A percentile compares a stretch with the other conserved stretches of the same genome.
Evolutionary conservation across 768 basidiomycete genomes (phyloP).

Genomic region (Tricholoma bakamatsutake): DNA sequence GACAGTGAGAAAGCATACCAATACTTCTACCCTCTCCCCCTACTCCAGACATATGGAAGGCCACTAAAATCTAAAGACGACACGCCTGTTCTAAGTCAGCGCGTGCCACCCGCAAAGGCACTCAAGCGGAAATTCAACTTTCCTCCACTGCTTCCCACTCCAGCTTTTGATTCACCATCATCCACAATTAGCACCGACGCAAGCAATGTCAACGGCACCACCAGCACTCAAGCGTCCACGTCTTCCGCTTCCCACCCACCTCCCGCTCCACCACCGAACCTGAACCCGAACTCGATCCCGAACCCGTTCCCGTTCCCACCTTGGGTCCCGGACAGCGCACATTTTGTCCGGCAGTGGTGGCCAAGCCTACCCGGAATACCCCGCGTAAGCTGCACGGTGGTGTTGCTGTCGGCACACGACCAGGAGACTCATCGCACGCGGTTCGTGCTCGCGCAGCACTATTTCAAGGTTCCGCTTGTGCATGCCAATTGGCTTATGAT

Average conservation of each 20-base stretch:
- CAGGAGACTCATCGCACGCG: constrained; percentile 51
- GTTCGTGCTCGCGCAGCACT: constrained; percentile 70
- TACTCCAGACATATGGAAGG: constrained; percentile 30
- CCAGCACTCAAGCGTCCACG: constrained; percentile 7
- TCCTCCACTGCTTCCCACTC: constrained; percentile 21
- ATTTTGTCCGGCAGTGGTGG: constrained; percentile 82
- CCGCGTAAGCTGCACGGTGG: constrained; percentile 65
- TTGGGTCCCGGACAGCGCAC: constrained; percentile 70
- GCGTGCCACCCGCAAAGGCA: constrained; percentile 38
- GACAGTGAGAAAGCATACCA: constrained; percentile 60
- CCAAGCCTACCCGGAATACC: constrained; percentile 59
- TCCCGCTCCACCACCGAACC: constrained; percentile 3
- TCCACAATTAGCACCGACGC: neutral
- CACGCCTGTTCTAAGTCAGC: constrained; percentile 34
- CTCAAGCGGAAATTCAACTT: constrained; percentile 50
- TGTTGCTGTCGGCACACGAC: constrained; percentile 60
- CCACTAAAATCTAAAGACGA: constrained; percentile 21
- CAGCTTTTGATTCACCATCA: neutral
- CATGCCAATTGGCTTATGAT: constrained; percentile 23
- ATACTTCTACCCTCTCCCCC: constrained; percentile 57
- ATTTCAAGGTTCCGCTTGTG: constrained; percentile 62
- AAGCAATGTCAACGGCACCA: constrained; percentile 1
- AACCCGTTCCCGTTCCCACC: constrained; percentile 64
- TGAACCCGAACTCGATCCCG: constrained; percentile 7
- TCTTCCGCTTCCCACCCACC: neutral